Evolutionary conservation across 306 rosid species (phyloP).

Genomic region (Crataegus laevigata): DNA sequence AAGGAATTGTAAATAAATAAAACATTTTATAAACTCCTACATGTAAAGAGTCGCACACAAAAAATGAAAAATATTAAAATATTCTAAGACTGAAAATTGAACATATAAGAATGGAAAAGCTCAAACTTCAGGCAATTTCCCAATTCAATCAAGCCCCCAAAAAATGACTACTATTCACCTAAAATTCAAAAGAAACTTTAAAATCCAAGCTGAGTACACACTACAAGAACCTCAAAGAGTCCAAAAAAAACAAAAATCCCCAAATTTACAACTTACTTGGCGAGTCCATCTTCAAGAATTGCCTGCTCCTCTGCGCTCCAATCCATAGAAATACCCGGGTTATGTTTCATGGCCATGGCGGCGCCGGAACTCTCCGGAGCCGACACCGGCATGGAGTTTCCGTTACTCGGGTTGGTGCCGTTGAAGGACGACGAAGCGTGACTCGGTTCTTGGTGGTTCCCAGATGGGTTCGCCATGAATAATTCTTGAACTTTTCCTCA

Average conservation of each 20-base stretch:
- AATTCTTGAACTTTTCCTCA: background rate
- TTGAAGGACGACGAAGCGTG: conserved; percentile 66
- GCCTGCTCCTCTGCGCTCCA: conserved; percentile 86
- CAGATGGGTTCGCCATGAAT: conserved; percentile 69
- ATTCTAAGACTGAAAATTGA: background rate
- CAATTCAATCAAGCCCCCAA: background rate
- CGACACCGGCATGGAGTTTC: conserved; percentile 40
- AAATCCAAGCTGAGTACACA: background rate
- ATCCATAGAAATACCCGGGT: conserved; percentile 81
- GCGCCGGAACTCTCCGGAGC: conserved; percentile 57
- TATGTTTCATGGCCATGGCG: conserved; percentile 68
- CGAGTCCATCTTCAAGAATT: conserved; percentile 71
- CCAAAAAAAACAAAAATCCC: background rate
- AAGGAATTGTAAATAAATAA: background rate
- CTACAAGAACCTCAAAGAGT: background rate
- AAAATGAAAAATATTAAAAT: background rate
- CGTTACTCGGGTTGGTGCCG: conserved; percentile 46
- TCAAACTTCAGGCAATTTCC: background rate
- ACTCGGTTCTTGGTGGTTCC: conserved; percentile 67
- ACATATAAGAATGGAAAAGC: background rate
- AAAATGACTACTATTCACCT: background rate
- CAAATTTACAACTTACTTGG: conserved; percentile 43
- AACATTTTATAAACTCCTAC: background rate
- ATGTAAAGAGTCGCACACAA: background rate
- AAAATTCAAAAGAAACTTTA: background rate